Evolutionary conservation across 257 asterid species (phyloP).

Genomic region (Solanum sejunctum): DNA sequence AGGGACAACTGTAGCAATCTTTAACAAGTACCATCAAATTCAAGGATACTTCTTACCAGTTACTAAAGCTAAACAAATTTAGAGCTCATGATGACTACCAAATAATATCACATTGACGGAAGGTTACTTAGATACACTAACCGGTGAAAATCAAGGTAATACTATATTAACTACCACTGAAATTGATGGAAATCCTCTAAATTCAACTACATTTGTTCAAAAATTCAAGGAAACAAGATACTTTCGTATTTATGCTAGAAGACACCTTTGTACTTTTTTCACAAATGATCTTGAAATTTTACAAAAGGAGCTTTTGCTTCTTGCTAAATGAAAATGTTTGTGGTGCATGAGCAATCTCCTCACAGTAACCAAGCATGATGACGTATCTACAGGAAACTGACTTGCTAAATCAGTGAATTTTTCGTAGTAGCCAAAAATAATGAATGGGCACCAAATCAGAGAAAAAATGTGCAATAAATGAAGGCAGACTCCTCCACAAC

Average conservation of each 20-base stretch:
- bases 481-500: neutral
- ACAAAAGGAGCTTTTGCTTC: neutral
- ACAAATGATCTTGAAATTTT: neutral
- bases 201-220: neutral
- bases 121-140: neutral
- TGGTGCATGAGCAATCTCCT: neutral
- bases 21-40: neutral
- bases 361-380: neutral
- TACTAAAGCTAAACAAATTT: neutral
- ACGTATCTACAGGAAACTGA: neutral
- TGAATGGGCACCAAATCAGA: neutral
- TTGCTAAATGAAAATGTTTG: neutral
- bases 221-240: neutral
- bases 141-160: neutral
- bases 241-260: neutral
- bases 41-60: neutral
- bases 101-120: neutral
- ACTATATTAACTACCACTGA: neutral
- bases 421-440: neutral
- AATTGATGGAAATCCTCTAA: neutral
- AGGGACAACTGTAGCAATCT: neutral
- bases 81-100: neutral
- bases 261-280: neutral
- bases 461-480: neutral
- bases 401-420: neutral